phyloP scores from a whole-genome alignment of 164 flowering plant genomes.

The Nelumbo lutea region DNA sequence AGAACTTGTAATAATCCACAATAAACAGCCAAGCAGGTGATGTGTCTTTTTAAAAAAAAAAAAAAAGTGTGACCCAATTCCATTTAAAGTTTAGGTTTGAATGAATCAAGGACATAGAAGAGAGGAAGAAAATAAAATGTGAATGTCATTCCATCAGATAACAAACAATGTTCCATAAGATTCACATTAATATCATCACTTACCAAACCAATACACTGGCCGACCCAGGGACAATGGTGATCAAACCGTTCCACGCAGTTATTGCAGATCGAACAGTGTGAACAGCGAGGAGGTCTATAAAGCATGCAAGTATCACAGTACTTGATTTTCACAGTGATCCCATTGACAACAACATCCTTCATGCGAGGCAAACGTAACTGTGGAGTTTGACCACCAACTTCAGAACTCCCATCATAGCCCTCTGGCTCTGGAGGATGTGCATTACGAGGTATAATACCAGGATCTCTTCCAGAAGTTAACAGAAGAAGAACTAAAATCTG shows the following conservation, averaged over 20 bases:
- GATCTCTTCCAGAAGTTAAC: slow-evolving; percentile 94
- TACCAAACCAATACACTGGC: slow-evolving; percentile 97
- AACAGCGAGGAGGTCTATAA: slow-evolving; percentile 96
- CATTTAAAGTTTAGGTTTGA: neutral
- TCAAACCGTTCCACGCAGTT: slow-evolving; percentile 94
- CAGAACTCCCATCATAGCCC: slow-evolving; percentile 58
- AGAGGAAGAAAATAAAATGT: neutral
- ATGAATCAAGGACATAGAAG: neutral
- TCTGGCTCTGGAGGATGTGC: slow-evolving; percentile 97
- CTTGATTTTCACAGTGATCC: slow-evolving; percentile 68
- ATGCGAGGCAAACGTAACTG: slow-evolving; percentile 74
- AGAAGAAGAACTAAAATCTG: slow-evolving; percentile 83
- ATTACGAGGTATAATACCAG: slow-evolving; percentile 95
- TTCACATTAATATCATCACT: slow-evolving; percentile 16
- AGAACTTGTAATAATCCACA: too few relatives aligned
- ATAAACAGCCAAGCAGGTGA: too few relatives aligned
- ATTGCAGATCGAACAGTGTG: slow-evolving; percentile 88
- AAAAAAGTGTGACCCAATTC: too few relatives aligned
- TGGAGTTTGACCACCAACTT: slow-evolving; percentile 74
- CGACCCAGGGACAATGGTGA: slow-evolving; percentile 99
- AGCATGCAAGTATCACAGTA: slow-evolving; percentile 99
- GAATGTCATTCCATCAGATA: neutral
- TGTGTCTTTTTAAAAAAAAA: too few relatives aligned
- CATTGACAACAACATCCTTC: slow-evolving; percentile 85
- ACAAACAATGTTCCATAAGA: neutral